These are phyloP conservation scores for Tolypocladium endophyticum DNA, from an alignment of 2,329 filamentous ascomycete species.

Conservation along the genomic window DNA sequence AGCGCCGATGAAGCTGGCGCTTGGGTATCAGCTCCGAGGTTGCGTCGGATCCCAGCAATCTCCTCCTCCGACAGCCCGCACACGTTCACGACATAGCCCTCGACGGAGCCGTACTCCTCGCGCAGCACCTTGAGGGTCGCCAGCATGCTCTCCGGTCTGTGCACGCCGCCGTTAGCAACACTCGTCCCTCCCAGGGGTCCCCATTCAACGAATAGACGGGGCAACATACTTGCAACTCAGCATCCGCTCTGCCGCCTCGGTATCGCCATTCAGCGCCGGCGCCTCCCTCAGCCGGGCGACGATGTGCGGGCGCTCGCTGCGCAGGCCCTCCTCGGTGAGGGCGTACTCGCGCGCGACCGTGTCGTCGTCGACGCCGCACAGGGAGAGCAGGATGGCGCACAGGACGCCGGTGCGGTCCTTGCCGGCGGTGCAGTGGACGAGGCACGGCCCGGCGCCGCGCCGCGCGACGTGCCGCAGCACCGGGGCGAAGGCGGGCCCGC, in stretches of 20 bases:
- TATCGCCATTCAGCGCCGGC: constrained; percentile 36
- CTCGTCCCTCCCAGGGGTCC: background rate
- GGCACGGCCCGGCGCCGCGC: constrained; percentile 29
- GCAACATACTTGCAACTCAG: constrained; percentile 29
- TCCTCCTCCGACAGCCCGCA: constrained; percentile 47
- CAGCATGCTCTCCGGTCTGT: constrained; percentile 37
- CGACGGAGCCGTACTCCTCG: constrained; percentile 49
- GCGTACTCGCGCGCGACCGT: constrained; percentile 58
- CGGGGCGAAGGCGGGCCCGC: constrained; percentile 36
- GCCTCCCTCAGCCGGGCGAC: constrained; percentile 38
- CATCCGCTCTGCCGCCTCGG: constrained; percentile 32
- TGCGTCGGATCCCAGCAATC: constrained; percentile 40
- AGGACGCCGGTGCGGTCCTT: constrained; percentile 70
- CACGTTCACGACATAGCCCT: constrained; percentile 48
- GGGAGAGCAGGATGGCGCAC: constrained; percentile 51
- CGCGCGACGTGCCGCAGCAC: constrained; percentile 43
- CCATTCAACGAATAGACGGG: background rate
- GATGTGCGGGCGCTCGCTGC: constrained; percentile 39
- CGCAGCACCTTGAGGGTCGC: constrained; percentile 43
- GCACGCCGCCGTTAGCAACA: background rate
- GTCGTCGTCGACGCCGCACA: constrained; percentile 51
- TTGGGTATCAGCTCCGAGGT: constrained; percentile 20
- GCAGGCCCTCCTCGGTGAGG: constrained; percentile 53
- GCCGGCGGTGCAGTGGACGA: constrained; percentile 66
- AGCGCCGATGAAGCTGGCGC: background rate